Percentiles rank a stretch among this genome's conserved stretches.
These are phyloP conservation scores for Silybum marianum DNA, from an alignment of 129 eudicot species.

Conservation along the genomic window DNA sequence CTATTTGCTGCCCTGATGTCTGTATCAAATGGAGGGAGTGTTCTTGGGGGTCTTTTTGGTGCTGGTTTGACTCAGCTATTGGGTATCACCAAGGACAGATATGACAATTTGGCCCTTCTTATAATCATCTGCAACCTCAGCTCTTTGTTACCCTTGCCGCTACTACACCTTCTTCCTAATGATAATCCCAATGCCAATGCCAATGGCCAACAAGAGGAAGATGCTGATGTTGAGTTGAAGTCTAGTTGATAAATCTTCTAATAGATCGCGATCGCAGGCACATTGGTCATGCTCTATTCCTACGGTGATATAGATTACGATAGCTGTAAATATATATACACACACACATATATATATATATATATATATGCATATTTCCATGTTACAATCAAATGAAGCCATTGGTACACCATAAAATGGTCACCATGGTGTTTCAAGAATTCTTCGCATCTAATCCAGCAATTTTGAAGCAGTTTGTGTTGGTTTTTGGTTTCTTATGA, in stretches of 20 bases:
- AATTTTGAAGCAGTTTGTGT: not conserved
- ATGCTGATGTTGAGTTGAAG: constrained; percentile 55
- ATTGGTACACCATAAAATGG: not conserved
- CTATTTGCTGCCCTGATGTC: constrained; percentile 97
- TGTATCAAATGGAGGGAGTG: constrained; percentile 85
- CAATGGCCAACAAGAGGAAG: constrained; percentile 44
- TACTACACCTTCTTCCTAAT: constrained; percentile 80
- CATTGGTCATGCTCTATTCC: not conserved
- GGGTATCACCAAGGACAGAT: constrained; percentile 84
- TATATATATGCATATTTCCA: not conserved
- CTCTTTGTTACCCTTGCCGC: constrained; percentile 85
- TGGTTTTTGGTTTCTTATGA: not conserved
- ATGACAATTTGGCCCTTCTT: constrained; percentile 70
- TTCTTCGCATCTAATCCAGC: not conserved
- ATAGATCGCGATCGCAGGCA: not conserved
- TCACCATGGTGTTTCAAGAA: not conserved
- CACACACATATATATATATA: constrained; percentile 1
- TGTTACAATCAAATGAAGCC: constrained; percentile 9
- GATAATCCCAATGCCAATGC: constrained; percentile 49
- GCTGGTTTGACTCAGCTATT: constrained; percentile 83
- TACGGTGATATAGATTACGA: not conserved
- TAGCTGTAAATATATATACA: not conserved
- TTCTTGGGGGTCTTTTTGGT: constrained; percentile 86
- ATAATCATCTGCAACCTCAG: constrained; percentile 85
- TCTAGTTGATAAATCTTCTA: constrained; percentile 35